Evolutionary conservation across 768 basidiomycete genomes (phyloP).

Genomic region (Lactarius pseudohatsudake): DNA sequence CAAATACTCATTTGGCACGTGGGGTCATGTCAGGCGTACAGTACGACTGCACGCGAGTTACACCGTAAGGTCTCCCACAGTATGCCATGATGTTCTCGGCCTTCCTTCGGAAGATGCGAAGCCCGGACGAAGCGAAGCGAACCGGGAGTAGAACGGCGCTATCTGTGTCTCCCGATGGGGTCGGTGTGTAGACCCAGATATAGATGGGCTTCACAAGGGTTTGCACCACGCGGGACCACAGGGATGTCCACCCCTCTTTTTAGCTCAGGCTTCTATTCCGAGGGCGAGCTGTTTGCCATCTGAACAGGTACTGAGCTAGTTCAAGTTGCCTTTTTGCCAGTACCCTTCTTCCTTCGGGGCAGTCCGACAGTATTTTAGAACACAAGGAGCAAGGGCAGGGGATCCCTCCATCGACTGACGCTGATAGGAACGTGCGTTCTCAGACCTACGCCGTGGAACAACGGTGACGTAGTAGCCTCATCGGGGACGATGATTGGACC

Average conservation of each 20-base stretch:
- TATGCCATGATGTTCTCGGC: constrained; percentile 1
- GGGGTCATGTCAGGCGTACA: neutral
- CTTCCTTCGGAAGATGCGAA: neutral
- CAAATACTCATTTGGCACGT: neutral
- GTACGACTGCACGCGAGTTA: neutral
- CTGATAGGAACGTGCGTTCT: neutral
- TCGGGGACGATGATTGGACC: neutral
- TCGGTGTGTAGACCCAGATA: neutral
- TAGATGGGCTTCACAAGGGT: neutral
- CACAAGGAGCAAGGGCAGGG: neutral
- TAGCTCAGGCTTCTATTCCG: neutral
- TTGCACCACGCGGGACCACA: neutral
- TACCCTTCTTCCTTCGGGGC: neutral
- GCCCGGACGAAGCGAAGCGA: neutral
- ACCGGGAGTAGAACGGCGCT: neutral
- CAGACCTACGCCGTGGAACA: neutral
- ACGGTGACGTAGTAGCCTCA: neutral
- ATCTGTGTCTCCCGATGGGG: neutral
- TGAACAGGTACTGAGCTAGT: neutral
- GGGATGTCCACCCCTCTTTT: neutral
- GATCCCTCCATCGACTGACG: neutral
- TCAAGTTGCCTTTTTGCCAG: neutral
- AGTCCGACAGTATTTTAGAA: neutral
- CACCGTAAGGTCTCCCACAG: neutral
- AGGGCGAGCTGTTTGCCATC: neutral